Conservation (phyloP, 495 filamentous ascomycete genomes). For the Chaetomidium leptoderma region DNA sequence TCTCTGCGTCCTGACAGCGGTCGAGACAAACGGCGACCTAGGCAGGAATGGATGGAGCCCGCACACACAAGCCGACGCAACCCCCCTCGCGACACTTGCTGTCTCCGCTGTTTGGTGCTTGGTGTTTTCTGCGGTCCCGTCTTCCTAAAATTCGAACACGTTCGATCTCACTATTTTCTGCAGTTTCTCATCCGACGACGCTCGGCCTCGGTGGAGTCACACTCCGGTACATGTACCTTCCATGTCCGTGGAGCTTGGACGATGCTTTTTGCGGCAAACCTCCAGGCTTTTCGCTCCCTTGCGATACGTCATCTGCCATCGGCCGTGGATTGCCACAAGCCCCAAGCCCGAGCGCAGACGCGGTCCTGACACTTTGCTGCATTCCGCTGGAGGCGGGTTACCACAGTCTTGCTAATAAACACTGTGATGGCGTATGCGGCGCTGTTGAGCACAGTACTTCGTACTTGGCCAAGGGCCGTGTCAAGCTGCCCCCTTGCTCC, state of each 20-base stretch:
- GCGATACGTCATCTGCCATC: conserved; percentile 14
- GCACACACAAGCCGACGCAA: background rate
- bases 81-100: background rate
- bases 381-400: background rate
- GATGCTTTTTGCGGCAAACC: conserved; percentile 9
- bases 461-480: background rate
- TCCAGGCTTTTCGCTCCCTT: background rate
- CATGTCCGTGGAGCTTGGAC: background rate
- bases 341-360: conserved; percentile 9
- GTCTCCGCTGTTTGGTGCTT: background rate
- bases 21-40: too few relatives aligned
- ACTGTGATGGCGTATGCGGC: background rate
- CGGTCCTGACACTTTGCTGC: background rate
- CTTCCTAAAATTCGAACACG: background rate
- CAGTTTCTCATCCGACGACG: background rate
- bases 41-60: background rate
- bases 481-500: conserved; percentile 3
- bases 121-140: background rate
- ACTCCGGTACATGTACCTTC: background rate
- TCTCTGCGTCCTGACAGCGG: background rate
- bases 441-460: too few relatives aligned
- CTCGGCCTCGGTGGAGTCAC: background rate
- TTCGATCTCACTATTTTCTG: background rate
- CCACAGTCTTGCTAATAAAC: background rate
- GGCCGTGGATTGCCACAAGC: background rate